These are phyloP conservation scores for Discostella stelligeroides DNA, from an alignment of 108 stramenopile species.

Conservation along the genomic window DNA sequence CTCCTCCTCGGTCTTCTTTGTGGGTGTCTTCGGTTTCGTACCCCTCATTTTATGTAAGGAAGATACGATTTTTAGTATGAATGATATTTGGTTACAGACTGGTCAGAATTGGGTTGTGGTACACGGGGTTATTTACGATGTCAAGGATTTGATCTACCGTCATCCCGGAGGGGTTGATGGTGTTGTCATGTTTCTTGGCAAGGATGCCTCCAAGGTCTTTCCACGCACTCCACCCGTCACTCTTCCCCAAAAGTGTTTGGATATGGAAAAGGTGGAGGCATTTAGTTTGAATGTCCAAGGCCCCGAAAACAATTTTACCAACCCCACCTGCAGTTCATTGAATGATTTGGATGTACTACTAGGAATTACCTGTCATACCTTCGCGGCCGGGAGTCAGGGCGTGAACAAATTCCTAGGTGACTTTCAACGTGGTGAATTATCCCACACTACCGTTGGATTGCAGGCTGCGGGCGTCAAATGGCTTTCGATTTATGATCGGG, in stretches of 20 bases:
- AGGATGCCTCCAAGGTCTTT: conserved; percentile 59
- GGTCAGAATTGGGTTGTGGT: conserved; percentile 56
- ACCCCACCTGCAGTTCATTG: conserved; percentile 47
- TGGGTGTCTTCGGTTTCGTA: conserved; percentile 61
- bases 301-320: conserved; percentile 48
- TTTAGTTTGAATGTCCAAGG: conserved; percentile 29
- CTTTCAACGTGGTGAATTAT: conserved; percentile 41
- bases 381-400: conserved; percentile 42
- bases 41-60: conserved; percentile 54
- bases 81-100: conserved; percentile 52
- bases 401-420: conserved; percentile 51
- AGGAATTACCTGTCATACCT: conserved; percentile 59
- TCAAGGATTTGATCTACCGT: conserved; percentile 53
- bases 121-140: conserved; percentile 54
- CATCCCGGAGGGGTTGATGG: conserved; percentile 64
- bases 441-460: conserved; percentile 27
- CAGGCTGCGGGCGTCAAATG: conserved; percentile 32
- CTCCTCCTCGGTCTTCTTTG: conserved; percentile 50
- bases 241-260: conserved; percentile 54
- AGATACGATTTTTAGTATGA: conserved; percentile 39
- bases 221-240: conserved; percentile 56
- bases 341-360: conserved; percentile 50
- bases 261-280: conserved; percentile 51
- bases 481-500: conserved; percentile 42
- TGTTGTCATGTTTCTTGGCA: conserved; percentile 55